These are phyloP conservation scores for Pestalotiopsis sp. DNA, from an alignment of 2,329 filamentous ascomycete species.

Conservation along the genomic window DNA sequence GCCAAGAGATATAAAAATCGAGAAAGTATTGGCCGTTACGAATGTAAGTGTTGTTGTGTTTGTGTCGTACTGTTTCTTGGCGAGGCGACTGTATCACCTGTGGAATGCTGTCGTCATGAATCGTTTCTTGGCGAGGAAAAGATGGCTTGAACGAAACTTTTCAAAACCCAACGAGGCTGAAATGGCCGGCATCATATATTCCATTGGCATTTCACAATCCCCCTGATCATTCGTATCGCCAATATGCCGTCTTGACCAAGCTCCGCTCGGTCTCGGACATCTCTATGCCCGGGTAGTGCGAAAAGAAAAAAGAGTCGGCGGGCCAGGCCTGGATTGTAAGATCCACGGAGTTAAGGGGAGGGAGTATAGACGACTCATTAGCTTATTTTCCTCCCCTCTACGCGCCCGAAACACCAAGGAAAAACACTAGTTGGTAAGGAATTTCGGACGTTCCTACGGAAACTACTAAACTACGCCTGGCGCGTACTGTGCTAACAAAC, in stretches of 20 bases:
- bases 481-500: not conserved
- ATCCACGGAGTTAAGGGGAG: not conserved
- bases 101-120: too few relatives aligned
- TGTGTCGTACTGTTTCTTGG: too few relatives aligned
- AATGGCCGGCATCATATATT: too few relatives aligned
- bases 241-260: not conserved
- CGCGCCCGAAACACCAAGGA: not conserved
- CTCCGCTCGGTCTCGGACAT: not conserved
- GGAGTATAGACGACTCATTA: not conserved
- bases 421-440: too few relatives aligned
- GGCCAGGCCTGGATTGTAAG: not conserved
- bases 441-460: not conserved
- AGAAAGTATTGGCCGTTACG: too few relatives aligned
- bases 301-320: not conserved
- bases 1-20: too few relatives aligned
- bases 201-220: not conserved
- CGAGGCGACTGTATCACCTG: too few relatives aligned
- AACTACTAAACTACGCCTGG: not conserved
- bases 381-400: not conserved
- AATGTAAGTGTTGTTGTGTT: too few relatives aligned
- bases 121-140: too few relatives aligned
- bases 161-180: too few relatives aligned
- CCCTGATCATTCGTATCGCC: not conserved
- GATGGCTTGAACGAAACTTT: too few relatives aligned
- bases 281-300: not conserved